Evolutionary conservation across 2,329 filamentous ascomycete species (phyloP).

Genomic region (Bipolaris victoriae): DNA sequence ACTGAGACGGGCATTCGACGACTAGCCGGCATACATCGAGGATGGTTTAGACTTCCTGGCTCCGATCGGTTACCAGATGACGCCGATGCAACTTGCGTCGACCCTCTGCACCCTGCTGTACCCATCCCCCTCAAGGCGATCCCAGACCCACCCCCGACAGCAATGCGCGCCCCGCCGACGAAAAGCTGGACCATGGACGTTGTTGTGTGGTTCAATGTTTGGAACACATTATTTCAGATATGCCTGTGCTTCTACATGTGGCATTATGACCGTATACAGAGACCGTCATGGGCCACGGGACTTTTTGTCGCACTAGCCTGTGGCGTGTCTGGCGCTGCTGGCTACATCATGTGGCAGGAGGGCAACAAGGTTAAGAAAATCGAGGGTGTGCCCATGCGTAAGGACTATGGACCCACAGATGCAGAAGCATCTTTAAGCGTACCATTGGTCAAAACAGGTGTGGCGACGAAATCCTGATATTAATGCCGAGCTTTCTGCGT

Average conservation of each 20-base stretch:
- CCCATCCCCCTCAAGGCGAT: conserved; percentile 69
- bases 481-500: conserved; percentile 21
- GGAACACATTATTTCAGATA: conserved; percentile 79
- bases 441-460: conserved; percentile 25
- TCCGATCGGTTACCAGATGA: conserved; percentile 61
- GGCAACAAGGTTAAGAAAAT: conserved; percentile 58
- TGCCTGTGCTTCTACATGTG: conserved; percentile 82
- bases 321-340: conserved; percentile 70
- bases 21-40: conserved; percentile 74
- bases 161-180: conserved; percentile 70
- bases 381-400: conserved; percentile 45
- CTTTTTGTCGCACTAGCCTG: conserved; percentile 78
- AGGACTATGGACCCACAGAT: conserved; percentile 32
- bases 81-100: conserved; percentile 29
- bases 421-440: conserved; percentile 31
- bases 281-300: conserved; percentile 82
- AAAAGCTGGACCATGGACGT: conserved; percentile 77
- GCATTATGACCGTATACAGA: conserved; percentile 72
- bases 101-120: conserved; percentile 56
- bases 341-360: conserved; percentile 73
- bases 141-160: conserved; percentile 72
- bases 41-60: conserved; percentile 76
- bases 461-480: conserved; percentile 32
- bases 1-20: conserved; percentile 63
- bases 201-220: conserved; percentile 77